These are phyloP conservation scores for Myriosclerotinia scirpicola DNA, from an alignment of 2,329 filamentous ascomycete species.

Conservation along the genomic window DNA sequence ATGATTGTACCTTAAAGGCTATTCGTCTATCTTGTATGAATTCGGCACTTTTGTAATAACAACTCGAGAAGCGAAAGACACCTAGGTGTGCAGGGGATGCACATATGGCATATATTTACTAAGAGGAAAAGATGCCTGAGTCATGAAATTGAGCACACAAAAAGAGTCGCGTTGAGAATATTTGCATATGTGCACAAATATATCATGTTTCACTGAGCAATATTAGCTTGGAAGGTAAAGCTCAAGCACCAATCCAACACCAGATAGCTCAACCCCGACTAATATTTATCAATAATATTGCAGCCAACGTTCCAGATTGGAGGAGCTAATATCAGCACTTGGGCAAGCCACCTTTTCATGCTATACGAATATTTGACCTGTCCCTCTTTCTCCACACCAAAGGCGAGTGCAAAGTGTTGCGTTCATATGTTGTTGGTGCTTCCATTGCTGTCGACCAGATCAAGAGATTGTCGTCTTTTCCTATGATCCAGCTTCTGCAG, in stretches of 20 bases:
- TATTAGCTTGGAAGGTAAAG: neutral
- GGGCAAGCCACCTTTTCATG: too few species aligned
- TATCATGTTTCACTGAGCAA: neutral
- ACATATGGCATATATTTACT: neutral
- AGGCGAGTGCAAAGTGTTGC: too few species aligned
- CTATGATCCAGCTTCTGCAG: too few species aligned
- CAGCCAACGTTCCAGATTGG: too few species aligned
- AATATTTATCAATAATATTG: neutral
- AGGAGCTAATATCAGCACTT: too few species aligned
- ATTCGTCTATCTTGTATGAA: neutral
- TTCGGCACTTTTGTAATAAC: slow-evolving; percentile 18
- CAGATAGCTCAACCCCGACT: neutral
- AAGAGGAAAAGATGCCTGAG: neutral
- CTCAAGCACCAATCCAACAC: neutral
- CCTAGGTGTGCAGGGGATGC: neutral
- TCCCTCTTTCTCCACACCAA: too few species aligned
- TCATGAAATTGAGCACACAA: neutral
- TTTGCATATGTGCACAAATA: neutral
- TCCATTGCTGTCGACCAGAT: too few species aligned
- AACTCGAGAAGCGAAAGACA: slow-evolving; percentile 1
- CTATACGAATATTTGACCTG: too few species aligned
- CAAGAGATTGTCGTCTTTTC: too few species aligned
- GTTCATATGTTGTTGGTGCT: too few species aligned
- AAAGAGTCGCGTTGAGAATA: neutral
- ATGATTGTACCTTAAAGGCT: neutral